Conservation (phyloP, 257 asterid species). For the Solanum infundibuliforme region DNA sequence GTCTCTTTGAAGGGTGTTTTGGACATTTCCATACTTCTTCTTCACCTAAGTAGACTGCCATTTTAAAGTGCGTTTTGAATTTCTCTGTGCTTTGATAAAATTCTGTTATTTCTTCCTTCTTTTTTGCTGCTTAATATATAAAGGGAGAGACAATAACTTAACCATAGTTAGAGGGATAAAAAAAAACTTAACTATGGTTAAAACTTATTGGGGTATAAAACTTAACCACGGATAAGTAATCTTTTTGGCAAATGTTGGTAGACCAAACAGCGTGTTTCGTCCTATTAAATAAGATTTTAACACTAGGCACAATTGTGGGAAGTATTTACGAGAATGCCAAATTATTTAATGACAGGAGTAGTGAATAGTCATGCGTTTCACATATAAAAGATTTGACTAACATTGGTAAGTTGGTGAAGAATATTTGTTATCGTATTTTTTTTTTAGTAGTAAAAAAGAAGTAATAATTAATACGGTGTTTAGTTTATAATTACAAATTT, state of each 20-base stretch:
- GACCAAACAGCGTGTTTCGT: neutral
- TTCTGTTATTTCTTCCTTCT: neutral
- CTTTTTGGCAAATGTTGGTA: neutral
- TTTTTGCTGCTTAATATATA: neutral
- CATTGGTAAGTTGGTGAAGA: neutral
- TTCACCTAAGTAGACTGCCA: conserved; percentile 42
- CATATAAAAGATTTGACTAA: neutral
- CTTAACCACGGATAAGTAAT: neutral
- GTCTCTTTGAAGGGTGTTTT: conserved; percentile 64
- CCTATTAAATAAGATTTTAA: neutral
- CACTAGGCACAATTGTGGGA: neutral
- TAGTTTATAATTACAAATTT: too few species aligned
- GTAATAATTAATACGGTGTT: too few species aligned
- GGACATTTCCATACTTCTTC: conserved; percentile 69
- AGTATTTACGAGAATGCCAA: neutral
- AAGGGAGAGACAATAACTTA: neutral
- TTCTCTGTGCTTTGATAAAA: neutral
- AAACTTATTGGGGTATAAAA: neutral
- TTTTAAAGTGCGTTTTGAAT: neutral
- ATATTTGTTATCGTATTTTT: neutral
- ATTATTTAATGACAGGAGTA: neutral
- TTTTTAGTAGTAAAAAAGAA: too few species aligned
- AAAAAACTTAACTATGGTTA: neutral
- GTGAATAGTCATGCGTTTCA: neutral
- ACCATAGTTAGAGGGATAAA: neutral